Conservation (phyloP, 345 rosid species). For the Hibiscus tridactylites region DNA sequence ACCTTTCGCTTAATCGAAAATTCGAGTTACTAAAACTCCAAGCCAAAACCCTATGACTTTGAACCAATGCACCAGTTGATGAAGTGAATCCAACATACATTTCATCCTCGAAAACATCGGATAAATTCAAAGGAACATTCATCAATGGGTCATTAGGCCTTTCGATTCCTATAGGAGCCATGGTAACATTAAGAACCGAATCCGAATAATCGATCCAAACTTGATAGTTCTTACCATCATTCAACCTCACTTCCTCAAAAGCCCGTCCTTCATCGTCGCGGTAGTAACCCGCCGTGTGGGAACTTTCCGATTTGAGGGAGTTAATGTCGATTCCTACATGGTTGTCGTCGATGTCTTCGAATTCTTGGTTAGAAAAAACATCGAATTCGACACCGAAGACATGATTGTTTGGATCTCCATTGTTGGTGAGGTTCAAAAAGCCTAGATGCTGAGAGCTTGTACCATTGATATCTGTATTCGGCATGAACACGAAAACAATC, state of each 20-base stretch:
- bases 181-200: constrained; percentile 35
- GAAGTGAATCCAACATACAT: constrained; percentile 75
- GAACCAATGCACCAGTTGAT: constrained; percentile 46
- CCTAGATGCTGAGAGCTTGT: constrained; percentile 55
- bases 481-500: constrained; percentile 51
- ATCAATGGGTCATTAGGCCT: constrained; percentile 40
- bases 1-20: constrained; percentile 41
- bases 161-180: constrained; percentile 25
- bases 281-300: constrained; percentile 53
- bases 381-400: constrained; percentile 63
- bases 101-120: constrained; percentile 50
- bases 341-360: constrained; percentile 42
- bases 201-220: constrained; percentile 71
- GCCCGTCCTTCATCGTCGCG: constrained; percentile 15
- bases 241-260: constrained; percentile 47
- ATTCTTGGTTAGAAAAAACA: constrained; percentile 62
- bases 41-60: constrained; percentile 58
- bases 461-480: constrained; percentile 32
- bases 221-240: constrained; percentile 65
- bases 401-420: constrained; percentile 31
- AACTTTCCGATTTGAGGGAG: constrained; percentile 38
- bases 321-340: constrained; percentile 73
- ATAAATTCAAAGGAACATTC: constrained; percentile 37
- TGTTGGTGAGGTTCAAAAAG: constrained; percentile 43
- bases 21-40: constrained; percentile 74